Evolutionary conservation across 1,284 basidiomycete species (phyloP).

Genomic region (Agaricales sp.): DNA sequence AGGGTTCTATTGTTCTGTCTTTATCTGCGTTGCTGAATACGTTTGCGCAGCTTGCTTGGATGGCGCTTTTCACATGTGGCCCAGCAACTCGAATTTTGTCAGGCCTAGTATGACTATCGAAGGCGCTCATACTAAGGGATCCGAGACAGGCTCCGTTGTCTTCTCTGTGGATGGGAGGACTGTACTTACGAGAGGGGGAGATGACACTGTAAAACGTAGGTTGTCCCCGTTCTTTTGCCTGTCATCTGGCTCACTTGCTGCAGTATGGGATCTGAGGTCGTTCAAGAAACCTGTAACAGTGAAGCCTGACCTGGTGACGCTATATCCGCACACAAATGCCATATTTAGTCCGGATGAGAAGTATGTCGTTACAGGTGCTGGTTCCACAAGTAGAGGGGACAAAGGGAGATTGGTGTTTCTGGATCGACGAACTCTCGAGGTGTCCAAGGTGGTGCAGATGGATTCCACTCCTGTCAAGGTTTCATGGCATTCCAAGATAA

Average conservation of each 20-base stretch:
- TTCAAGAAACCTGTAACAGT: constrained; percentile 80
- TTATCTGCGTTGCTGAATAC: constrained; percentile 9
- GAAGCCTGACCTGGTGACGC: constrained; percentile 54
- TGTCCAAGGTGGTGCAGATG: constrained; percentile 54
- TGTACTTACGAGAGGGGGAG: constrained; percentile 81
- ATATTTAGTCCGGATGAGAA: constrained; percentile 90
- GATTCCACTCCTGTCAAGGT: constrained; percentile 80
- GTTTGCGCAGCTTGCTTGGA: constrained; percentile 66
- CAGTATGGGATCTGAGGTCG: constrained; percentile 89
- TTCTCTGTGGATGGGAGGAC: constrained; percentile 80
- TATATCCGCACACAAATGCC: constrained; percentile 88
- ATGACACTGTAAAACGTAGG: constrained; percentile 91
- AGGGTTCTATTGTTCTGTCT: constrained; percentile 20
- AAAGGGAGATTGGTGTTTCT: constrained; percentile 71
- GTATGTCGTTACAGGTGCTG: constrained; percentile 76
- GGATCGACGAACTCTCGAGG: constrained; percentile 54
- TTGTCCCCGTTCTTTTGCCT: constrained; percentile 14
- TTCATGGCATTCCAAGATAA: constrained; percentile 93
- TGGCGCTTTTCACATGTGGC: constrained; percentile 90
- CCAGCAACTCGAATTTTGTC: constrained; percentile 84
- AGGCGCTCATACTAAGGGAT: constrained; percentile 75
- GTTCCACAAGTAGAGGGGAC: constrained; percentile 50
- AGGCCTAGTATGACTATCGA: constrained; percentile 82
- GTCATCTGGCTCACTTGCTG: constrained; percentile 3
- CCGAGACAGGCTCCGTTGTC: constrained; percentile 75